These are phyloP conservation scores for Acanthamoeba castellanii DNA, from an alignment of 208 protist genomes.

Conservation along the genomic window DNA sequence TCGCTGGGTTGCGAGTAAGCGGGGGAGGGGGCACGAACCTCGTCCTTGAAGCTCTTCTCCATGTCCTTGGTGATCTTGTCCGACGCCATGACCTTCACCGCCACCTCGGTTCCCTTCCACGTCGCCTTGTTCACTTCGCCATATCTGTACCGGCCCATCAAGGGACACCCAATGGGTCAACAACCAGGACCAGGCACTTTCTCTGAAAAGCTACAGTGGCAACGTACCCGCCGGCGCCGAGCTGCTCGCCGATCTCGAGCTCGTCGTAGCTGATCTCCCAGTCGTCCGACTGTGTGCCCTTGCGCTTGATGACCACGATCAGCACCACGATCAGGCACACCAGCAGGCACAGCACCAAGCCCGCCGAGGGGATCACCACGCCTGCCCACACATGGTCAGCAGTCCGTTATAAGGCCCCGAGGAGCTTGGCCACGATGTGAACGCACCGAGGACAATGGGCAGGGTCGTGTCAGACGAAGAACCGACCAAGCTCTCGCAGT, in stretches of 20 bases:
- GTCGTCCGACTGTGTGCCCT: background rate
- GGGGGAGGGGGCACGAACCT: conserved; percentile 51
- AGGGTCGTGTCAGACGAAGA: background rate
- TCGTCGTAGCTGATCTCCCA: conserved; percentile 55
- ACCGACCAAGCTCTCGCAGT: background rate
- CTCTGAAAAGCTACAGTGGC: too few relatives aligned
- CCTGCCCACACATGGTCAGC: background rate
- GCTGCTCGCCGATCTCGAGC: conserved; percentile 46
- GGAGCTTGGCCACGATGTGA: background rate
- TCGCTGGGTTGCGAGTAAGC: too few relatives aligned
- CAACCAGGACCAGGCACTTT: too few relatives aligned
- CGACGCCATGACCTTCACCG: conserved; percentile 28
- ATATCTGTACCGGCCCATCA: background rate
- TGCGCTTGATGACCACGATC: background rate
- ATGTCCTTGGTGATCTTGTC: conserved; percentile 62
- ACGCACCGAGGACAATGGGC: background rate
- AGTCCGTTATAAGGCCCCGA: background rate
- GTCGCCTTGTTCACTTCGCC: background rate
- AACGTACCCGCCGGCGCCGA: conserved; percentile 23
- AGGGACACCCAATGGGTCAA: too few relatives aligned
- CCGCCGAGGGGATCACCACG: background rate
- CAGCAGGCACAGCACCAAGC: background rate
- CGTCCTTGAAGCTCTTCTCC: conserved; percentile 55
- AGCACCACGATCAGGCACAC: background rate
- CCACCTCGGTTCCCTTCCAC: conserved; percentile 58